Evolutionary conservation across 1,284 basidiomycete genomes (phyloP).

Genomic region (Lentinus polychrous): DNA sequence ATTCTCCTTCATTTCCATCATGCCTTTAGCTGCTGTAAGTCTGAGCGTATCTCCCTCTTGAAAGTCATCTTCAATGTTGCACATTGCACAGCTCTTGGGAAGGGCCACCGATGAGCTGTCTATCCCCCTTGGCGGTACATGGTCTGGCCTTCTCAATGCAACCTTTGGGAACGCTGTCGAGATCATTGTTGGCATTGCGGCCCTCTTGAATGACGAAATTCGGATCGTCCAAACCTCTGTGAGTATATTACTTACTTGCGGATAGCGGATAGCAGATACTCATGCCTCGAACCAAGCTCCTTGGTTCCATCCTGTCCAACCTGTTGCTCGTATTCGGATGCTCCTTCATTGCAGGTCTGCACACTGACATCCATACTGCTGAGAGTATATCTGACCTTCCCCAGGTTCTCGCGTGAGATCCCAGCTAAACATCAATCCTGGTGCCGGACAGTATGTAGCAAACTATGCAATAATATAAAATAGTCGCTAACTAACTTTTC

Average conservation of each 20-base stretch:
- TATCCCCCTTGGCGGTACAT: constrained; percentile 70
- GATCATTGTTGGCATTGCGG: constrained; percentile 84
- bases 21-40: constrained; percentile 77
- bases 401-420: too few species aligned
- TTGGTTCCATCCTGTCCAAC: constrained; percentile 86
- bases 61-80: not conserved
- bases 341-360: constrained; percentile 73
- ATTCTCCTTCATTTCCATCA: constrained; percentile 81
- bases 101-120: constrained; percentile 87
- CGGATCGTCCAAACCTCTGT: constrained; percentile 86
- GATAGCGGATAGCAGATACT: not conserved
- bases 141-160: constrained; percentile 84
- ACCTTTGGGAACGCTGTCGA: constrained; percentile 79
- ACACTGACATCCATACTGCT: not conserved
- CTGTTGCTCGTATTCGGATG: constrained; percentile 83
- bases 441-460: too few species aligned
- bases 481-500: not conserved
- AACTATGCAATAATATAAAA: not conserved
- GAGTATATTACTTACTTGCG: constrained; percentile 17
- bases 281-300: constrained; percentile 41
- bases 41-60: not conserved
- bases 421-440: too few species aligned
- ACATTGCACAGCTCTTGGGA: constrained; percentile 49
- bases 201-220: constrained; percentile 74
- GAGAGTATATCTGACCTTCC: constrained; percentile 7